Evolutionary conservation across 129 eudicot genomes (phyloP), one percentile per base, ranked within the genome.

Genomic region (Mikania micrantha): DNA sequence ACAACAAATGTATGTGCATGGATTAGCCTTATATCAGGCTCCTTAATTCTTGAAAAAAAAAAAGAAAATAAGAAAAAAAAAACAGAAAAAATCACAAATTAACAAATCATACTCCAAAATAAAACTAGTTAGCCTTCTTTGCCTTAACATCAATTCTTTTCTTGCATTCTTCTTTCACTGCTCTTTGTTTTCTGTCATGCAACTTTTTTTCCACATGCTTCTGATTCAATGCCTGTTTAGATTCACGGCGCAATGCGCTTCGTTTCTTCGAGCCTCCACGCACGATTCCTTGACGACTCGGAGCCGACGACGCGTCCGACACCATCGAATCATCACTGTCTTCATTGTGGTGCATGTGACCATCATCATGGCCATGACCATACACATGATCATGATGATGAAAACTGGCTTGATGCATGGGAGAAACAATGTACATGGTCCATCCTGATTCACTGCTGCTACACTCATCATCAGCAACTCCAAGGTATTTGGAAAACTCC

Each of bases 371-470:
- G 0, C 16, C 68, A 66, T 49, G 9, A 38, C 68, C 77, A 15
- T 70, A 67, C 32, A 20, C 17, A 52, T 72, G 67, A 12, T 64
- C 67, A 36, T 70, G 58, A 38, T 64, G 64, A 34, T 65, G 45
- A 71, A 68, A 13, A 64, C 8, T 65, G 8, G 61, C 57, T 27
- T 77, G 77, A 36, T 77, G 64, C 70, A 75, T 74, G 50, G 96
- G 70, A 24, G 95, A 81, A 56, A 65, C 89, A 64, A 90, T 80
- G 73, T 87, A 90, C 84, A 59, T 80, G 50, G 97, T 87, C 97
- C 97, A 90, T 32, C 97, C 97, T 4, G 95, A 90, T 65, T 90
- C 97, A 62, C 80, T 87, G 79, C 95, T 87, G 81, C 92, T 85
- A 71, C 90, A 84, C 77, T 76, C 97, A 74, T 75, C 97, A 74